Base-by-base conservation (phyloP, 345 rosid genomes). In the Brassica incana region DNA sequence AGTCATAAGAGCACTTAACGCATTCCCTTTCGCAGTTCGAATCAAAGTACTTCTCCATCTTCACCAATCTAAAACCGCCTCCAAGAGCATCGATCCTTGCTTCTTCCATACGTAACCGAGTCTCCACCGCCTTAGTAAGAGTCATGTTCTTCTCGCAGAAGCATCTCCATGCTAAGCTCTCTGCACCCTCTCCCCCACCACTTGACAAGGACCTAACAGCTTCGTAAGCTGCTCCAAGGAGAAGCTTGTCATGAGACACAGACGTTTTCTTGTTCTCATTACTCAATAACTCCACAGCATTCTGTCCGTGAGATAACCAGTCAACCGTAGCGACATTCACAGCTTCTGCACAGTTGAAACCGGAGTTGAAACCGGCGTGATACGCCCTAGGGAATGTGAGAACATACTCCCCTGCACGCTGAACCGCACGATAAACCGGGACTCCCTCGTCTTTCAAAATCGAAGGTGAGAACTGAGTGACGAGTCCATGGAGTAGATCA, bases 311-410 rank as follows among this genome's bases (percentile, higher is more conserved):
- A 66, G 79, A 74, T 59, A 95, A 79, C 99, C 99, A 95, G 80
- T 95, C 96, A 83, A 95, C 88, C 6, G 99, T 94, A 62, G 98
- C 99, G 12, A 92, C 91, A 80, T 95, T 95, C 38, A 95, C 99
- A 9, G 97, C 99, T 85, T 95, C 99, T 0, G 99, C 99, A 69
- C 99, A 95, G 90, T 92, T 95, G 82, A 92, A 95, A 18, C 99
- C 98, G 67, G 91, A 84, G 85, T 90, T 95, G 78, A 95, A 95
- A 68, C 99, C 98, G 6, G 94, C 65, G 56, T 95, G 99, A 78
- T 95, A 95, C 23, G 97, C 99, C 71, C 97, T 90, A 29, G 98
- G 97, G 76, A 95, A 95, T 63, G 98, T 95, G n/a, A 95, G 80
- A 62, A 95, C 90, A 69, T 84, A 95, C 81, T 95, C 97, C 71